Evolutionary conservation across 2,329 filamentous ascomycete genomes (phyloP).

Genomic region (Aspergillus fumigatus): DNA sequence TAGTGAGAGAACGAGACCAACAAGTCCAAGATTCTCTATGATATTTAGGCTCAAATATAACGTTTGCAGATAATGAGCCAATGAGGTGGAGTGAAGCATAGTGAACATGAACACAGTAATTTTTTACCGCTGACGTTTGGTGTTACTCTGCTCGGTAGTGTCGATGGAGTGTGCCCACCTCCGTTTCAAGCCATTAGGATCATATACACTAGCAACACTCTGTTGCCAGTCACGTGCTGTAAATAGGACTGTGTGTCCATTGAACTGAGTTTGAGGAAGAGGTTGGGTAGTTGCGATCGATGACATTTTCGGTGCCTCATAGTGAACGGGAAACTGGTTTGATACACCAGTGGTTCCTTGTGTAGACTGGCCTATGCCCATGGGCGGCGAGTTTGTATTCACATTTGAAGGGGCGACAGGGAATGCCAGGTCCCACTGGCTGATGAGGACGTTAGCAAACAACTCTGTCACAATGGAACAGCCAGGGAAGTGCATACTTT

Average conservation of each 20-base stretch:
- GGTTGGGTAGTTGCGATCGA: slow-evolving; percentile 28
- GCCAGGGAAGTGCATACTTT: slow-evolving; percentile 59
- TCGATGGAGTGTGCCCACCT: slow-evolving; percentile 40
- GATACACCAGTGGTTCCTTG: slow-evolving; percentile 24
- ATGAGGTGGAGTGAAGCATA: neutral
- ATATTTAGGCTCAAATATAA: too few relatives aligned
- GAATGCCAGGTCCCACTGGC: slow-evolving; percentile 95
- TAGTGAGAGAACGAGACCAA: too few relatives aligned
- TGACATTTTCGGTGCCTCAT: slow-evolving; percentile 27
- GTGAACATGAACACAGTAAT: neutral
- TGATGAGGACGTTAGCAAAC: slow-evolving; percentile 40
- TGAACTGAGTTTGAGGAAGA: slow-evolving; percentile 30
- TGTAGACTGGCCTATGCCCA: slow-evolving; percentile 30
- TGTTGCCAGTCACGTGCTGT: slow-evolving; percentile 46
- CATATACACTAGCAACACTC: slow-evolving; percentile 46
- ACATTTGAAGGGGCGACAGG: slow-evolving; percentile 58
- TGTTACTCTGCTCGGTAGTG: slow-evolving; percentile 22
- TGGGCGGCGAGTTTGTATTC: slow-evolving; percentile 39
- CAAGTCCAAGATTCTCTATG: too few relatives aligned
- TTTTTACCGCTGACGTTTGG: slow-evolving; percentile 32
- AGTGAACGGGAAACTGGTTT: slow-evolving; percentile 34
- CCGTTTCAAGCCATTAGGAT: slow-evolving; percentile 43
- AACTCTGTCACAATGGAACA: slow-evolving; percentile 4
- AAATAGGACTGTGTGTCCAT: slow-evolving; percentile 34
- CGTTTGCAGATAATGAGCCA: neutral